Base-by-base conservation (phyloP, 2,329 filamentous ascomycete genomes). In the Geosmithia flava region DNA sequence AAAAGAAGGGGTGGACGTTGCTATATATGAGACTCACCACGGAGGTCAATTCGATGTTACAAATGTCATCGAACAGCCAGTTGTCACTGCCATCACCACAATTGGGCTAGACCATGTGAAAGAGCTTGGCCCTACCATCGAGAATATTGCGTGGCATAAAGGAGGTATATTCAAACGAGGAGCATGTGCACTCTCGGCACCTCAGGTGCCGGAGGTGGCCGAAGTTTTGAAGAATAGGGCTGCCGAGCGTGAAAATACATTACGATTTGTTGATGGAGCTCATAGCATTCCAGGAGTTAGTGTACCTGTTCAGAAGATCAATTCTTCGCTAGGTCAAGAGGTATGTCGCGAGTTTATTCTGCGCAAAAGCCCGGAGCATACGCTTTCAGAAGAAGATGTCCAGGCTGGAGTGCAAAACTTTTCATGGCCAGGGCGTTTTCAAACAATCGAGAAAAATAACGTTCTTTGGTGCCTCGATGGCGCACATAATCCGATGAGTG, bases 61-160 rank as follows among this genome's bases (percentile, higher is more conserved):
- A 3, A 75, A 75, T 51, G 60, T 74, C 17, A 61, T 76, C 4
- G 53, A 59, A 3, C 54, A 57, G 7, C 69, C 71, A 20, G 56
- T 65, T 19, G 69, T 62, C 11, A 69, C 68, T 1, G 70, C 59
- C 7, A 68, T 75, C 39, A 69, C 70, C 1, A 59, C 62, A 1
- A 55, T 76, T 17, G 70, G 69, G 0, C 65, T 75, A 49, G 72
- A 76, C 54, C 71, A 76, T 54, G 58, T 68, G 19, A 55, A 55
- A 16, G 54, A 61, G 23, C 60, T 76, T 1, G 72, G 72, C 2
- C 58, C 62, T 8, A 69, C 64, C 0, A 61, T 75, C 37, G 65
- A 69, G 20, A 61, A 68, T 50, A 71, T 75, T 49, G 69, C 71
- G 3, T 74, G 70, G 71, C 69, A 75, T 52, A 76, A 76, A 55